Base-by-base conservation (phyloP, 2,329 filamentous ascomycete genomes). In the Diaporthe eres region DNA sequence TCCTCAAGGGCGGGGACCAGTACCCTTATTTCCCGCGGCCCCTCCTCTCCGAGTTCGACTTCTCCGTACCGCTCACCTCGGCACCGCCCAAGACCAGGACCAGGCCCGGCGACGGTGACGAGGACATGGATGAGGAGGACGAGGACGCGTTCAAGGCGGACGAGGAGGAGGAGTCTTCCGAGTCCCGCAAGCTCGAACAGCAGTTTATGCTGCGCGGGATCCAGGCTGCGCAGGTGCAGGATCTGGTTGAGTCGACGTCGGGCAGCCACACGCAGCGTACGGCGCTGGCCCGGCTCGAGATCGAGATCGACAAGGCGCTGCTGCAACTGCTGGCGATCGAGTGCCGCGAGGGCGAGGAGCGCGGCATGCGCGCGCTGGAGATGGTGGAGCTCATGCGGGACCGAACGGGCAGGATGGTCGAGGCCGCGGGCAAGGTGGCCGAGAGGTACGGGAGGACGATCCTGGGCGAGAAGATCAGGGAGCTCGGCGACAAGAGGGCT, bases 1-100 rank as follows among this genome's bases (percentile, higher is more conserved):
- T 99, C 80, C 92, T 99, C 82, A 99, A 99, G 86, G 97, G 97
- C 77, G 94, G 94, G 49, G 97, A 99, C 82, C 91, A 93, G 81
- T 95, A 98, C 81, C 96, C 96, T 0, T 98, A 97, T 86, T 98
- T 96, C 85, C 97, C 95, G 15, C 92, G 94, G 13, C 96, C 95
- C 2, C 87, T 98, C 51, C 92, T 99, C 49, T 96, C 93, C 57
- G 97, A 99, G 83, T 99, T 99, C 82, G 94, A 95, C 67, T 98
- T 99, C 83, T 92, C 93, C 58, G 90, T 99, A 25, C 97, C 97
- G 0, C 87, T 98, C 47, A 90, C 91, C 4, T 91, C 91, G 2
- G 83, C 86, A 7, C 49, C 79, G 25, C 79, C 79, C 47, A 83
- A 82, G 60, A 77, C 77, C 57, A 82, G 83, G 75, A 67, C 19